phyloP scores from a whole-genome alignment of 768 basidiomycete genomes.

The Pleurotus pulmonarius region DNA sequence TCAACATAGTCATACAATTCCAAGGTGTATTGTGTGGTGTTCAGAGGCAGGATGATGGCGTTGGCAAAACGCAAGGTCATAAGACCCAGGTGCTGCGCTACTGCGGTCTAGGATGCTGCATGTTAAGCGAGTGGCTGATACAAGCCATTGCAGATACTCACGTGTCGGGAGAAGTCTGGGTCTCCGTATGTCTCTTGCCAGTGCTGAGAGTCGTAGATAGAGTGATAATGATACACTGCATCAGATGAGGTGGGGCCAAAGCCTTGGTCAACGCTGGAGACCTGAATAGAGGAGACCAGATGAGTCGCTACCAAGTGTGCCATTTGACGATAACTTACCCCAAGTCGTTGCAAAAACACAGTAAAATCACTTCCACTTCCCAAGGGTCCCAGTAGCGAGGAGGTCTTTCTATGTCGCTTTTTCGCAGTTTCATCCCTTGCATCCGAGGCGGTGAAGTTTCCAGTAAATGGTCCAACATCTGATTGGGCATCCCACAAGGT shows the following conservation, averaged over 20 bases:
- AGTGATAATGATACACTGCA: slow-evolving; percentile 74
- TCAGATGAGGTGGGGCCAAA: slow-evolving; percentile 36
- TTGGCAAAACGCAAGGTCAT: slow-evolving; percentile 60
- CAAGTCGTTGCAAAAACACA: slow-evolving; percentile 78
- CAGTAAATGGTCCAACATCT: slow-evolving; percentile 54
- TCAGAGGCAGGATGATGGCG: slow-evolving; percentile 64
- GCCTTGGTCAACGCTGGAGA: slow-evolving; percentile 17
- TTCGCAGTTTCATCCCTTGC: slow-evolving; percentile 18
- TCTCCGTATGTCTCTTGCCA: slow-evolving; percentile 80
- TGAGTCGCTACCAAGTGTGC: no score
- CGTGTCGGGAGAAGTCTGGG: slow-evolving; percentile 71
- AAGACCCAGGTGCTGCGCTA: slow-evolving; percentile 66
- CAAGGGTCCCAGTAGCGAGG: slow-evolving; percentile 45
- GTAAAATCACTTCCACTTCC: slow-evolving; percentile 92
- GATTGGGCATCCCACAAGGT: slow-evolving; percentile 77
- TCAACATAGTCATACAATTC: slow-evolving; percentile 31
- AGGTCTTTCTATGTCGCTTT: slow-evolving; percentile 19
- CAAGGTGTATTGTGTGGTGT: slow-evolving; percentile 72
- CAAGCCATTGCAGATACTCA: slow-evolving; percentile 24
- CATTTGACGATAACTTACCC: slow-evolving; percentile 25
- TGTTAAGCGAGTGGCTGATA: not conserved
- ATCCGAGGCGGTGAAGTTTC: slow-evolving; percentile 5
- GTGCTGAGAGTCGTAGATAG: slow-evolving; percentile 65
- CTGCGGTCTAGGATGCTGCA: slow-evolving; percentile 42
- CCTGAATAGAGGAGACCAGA: slow-evolving; percentile 12